Percentiles rank a stretch among this genome's conserved stretches.
These are phyloP conservation scores for Fraxinus baroniana DNA, from an alignment of 305 asterid species.

Conservation along the genomic window DNA sequence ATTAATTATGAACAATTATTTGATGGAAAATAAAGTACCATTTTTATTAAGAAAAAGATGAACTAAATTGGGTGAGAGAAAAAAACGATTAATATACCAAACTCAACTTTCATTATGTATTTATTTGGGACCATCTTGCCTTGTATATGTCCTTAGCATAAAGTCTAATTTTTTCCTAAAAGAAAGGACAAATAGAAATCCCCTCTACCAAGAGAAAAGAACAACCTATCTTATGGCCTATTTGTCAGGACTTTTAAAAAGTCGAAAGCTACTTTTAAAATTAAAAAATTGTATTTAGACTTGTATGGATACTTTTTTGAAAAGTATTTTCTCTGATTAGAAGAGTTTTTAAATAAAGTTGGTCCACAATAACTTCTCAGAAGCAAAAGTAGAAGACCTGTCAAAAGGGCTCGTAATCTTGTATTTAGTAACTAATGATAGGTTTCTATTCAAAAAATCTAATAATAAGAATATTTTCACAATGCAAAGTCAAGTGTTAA, in stretches of 20 bases:
- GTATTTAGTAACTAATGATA: not conserved
- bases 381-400: too few species aligned
- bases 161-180: not conserved
- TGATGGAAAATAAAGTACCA: conserved; percentile 28
- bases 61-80: not conserved
- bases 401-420: not conserved
- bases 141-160: not conserved
- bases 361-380: too few species aligned
- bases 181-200: not conserved
- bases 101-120: not conserved
- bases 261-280: not conserved
- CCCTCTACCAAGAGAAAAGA: not conserved
- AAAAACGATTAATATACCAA: not conserved
- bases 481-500: not conserved
- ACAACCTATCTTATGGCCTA: not conserved
- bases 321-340: too few species aligned
- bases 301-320: not conserved
- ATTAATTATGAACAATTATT: conserved; percentile 18
- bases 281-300: not conserved
- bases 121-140: not conserved
- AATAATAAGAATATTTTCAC: conserved; percentile 8
- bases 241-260: not conserved
- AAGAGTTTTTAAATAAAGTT: not conserved
- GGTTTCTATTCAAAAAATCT: conserved; percentile 4
- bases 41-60: not conserved